Conservation (phyloP, 176 grass and related monocot species). For the Aegilops bicornis region DNA sequence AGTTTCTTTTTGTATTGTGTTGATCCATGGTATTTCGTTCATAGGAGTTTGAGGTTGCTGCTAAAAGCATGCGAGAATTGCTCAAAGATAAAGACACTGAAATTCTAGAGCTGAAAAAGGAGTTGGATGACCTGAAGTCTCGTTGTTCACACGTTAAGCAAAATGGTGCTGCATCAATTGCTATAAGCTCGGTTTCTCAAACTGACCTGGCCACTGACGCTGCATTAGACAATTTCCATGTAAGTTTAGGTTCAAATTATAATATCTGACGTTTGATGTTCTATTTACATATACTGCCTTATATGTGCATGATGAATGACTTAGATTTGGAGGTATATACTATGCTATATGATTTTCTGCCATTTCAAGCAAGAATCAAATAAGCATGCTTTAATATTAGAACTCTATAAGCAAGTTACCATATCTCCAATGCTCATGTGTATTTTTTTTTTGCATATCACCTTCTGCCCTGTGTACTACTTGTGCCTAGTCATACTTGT, state of each 20-base stretch:
- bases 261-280: neutral
- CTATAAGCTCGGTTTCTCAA: neutral
- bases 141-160: slow-evolving; percentile 29
- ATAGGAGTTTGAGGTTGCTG: slow-evolving; percentile 57
- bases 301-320: neutral
- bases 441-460: too few species aligned
- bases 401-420: too few species aligned
- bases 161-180: neutral
- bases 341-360: neutral
- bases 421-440: too few species aligned
- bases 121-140: slow-evolving; percentile 34
- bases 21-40: slow-evolving; percentile 17
- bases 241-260: slow-evolving; percentile 29
- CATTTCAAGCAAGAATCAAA: neutral
- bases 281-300: neutral
- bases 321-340: neutral
- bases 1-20: neutral
- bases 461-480: too few species aligned
- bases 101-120: slow-evolving; percentile 45
- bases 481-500: too few species aligned
- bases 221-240: slow-evolving; percentile 2
- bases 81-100: slow-evolving; percentile 34
- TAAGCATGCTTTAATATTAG: too few species aligned
- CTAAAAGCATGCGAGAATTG: slow-evolving; percentile 34
- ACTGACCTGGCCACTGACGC: slow-evolving; percentile 9